A percentile compares a stretch with the other conserved stretches of the same genome.
phyloP scores from a whole-genome alignment of 192 early-diverging fungal genomes.

The Tieghemiomyces parasiticus region DNA sequence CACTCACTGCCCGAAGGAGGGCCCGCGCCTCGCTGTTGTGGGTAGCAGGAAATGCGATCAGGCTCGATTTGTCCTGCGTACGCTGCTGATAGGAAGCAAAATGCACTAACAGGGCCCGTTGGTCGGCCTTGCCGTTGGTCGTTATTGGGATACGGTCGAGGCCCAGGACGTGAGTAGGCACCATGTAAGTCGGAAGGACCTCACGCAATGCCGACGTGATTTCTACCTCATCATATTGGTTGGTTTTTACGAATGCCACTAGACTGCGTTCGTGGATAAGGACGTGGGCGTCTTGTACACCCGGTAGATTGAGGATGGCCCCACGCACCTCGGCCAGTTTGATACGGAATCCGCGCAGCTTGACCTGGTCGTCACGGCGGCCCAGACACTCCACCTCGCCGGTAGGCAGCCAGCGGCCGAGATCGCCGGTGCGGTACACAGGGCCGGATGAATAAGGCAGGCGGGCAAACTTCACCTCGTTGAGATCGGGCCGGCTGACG shows the following conservation, averaged over 20 bases:
- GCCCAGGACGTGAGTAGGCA: not conserved
- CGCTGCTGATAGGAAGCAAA: not conserved
- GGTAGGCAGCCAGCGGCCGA: constrained; percentile 6
- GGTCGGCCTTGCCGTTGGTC: not conserved
- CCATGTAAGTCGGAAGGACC: not conserved
- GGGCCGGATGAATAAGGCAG: constrained; percentile 11
- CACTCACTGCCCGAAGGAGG: not conserved
- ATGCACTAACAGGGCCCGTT: not conserved
- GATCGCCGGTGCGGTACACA: constrained; percentile 8
- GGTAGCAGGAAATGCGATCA: not conserved
- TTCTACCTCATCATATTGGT: not conserved
- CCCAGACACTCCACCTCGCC: constrained; percentile 17
- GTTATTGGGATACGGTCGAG: not conserved
- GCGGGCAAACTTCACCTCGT: constrained; percentile 15
- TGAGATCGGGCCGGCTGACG: constrained; percentile 26
- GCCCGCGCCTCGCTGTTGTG: not conserved
- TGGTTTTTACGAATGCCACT: not conserved
- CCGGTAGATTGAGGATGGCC: constrained; percentile 10
- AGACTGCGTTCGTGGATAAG: not conserved
- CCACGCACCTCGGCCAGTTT: constrained; percentile 23
- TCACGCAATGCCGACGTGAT: not conserved
- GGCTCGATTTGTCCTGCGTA: not conserved
- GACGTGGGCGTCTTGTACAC: not conserved
- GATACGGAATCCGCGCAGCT: constrained; percentile 30
- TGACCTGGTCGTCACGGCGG: constrained; percentile 31